phyloP scores from a whole-genome alignment of 176 grass and related monocot species.

The Areca catechu region DNA sequence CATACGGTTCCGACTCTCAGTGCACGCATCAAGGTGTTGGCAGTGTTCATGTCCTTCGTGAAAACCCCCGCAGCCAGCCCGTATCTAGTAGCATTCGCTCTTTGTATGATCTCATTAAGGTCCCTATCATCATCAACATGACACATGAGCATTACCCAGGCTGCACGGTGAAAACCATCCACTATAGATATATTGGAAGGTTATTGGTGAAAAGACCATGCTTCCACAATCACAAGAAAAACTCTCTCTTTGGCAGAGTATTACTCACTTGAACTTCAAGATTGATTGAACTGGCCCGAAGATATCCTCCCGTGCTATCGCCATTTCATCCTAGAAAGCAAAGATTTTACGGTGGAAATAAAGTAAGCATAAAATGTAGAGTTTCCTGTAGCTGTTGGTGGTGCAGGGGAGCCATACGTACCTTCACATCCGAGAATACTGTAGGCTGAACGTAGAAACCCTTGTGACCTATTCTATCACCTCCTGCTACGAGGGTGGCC shows the following conservation, averaged over 20 bases:
- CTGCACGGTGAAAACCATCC: too few relatives aligned
- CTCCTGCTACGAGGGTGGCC: slow-evolving; percentile 66
- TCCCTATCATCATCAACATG: slow-evolving; percentile 21
- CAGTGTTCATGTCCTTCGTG: slow-evolving; percentile 54
- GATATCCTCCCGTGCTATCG: slow-evolving; percentile 77
- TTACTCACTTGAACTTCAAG: slow-evolving; percentile 79
- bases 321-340: slow-evolving; percentile 58
- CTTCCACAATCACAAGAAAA: too few relatives aligned
- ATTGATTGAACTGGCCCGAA: slow-evolving; percentile 96
- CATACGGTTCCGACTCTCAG: slow-evolving; percentile 67
- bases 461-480: slow-evolving; percentile 38
- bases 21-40: slow-evolving; percentile 58
- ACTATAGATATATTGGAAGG: too few relatives aligned
- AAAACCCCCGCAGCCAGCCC: slow-evolving; percentile 88
- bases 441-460: slow-evolving; percentile 91
- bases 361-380: background rate
- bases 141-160: background rate
- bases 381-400: background rate
- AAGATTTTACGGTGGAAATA: too few relatives aligned
- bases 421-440: slow-evolving; percentile 69
- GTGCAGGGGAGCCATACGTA: slow-evolving; percentile 26
- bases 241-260: background rate
- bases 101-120: slow-evolving; percentile 55
- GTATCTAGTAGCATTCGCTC: slow-evolving; percentile 42
- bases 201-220: too few relatives aligned